phyloP scores from a whole-genome alignment of 768 basidiomycete species.

The Tremella fuciformis region DNA sequence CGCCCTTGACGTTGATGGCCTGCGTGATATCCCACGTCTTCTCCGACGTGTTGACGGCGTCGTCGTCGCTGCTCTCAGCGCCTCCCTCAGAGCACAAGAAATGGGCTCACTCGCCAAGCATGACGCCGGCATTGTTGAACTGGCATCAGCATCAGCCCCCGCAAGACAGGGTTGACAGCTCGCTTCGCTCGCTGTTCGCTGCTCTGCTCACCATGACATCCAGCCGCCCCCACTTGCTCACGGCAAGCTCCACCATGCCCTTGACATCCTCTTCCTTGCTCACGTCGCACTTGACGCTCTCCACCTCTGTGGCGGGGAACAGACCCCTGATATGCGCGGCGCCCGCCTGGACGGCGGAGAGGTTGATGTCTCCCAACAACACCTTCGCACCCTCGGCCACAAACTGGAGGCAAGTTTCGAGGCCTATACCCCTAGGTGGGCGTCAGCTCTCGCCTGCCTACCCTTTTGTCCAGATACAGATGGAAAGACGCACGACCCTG shows the following conservation, averaged over 20 bases:
- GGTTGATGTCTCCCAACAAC: constrained; percentile 82
- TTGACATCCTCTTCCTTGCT: constrained; percentile 83
- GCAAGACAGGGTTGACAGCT: neutral
- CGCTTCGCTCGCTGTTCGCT: neutral
- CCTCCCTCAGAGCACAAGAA: neutral
- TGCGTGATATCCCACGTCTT: constrained; percentile 71
- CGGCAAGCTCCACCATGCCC: constrained; percentile 71
- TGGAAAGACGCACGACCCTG: constrained; percentile 67
- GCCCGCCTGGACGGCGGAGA: constrained; percentile 67
- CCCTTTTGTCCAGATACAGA: neutral
- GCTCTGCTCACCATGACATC: constrained; percentile 76
- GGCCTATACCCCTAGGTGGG: constrained; percentile 81
- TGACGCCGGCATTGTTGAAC: constrained; percentile 99
- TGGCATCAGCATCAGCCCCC: constrained; percentile 42
- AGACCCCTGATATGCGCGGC: constrained; percentile 63
- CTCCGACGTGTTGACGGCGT: constrained; percentile 94
- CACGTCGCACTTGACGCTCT: constrained; percentile 78
- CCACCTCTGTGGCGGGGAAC: constrained; percentile 58
- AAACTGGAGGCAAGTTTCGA: constrained; percentile 92
- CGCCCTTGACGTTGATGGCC: constrained; percentile 95
- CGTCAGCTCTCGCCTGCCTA: neutral
- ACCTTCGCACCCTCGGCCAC: constrained; percentile 92
- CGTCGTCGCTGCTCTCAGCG: constrained; percentile 62
- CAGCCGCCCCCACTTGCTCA: constrained; percentile 83
- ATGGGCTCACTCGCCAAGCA: constrained; percentile 66